phyloP scores from a whole-genome alignment of 352 stramenopile species.

The Globisporangium radiosum region DNA sequence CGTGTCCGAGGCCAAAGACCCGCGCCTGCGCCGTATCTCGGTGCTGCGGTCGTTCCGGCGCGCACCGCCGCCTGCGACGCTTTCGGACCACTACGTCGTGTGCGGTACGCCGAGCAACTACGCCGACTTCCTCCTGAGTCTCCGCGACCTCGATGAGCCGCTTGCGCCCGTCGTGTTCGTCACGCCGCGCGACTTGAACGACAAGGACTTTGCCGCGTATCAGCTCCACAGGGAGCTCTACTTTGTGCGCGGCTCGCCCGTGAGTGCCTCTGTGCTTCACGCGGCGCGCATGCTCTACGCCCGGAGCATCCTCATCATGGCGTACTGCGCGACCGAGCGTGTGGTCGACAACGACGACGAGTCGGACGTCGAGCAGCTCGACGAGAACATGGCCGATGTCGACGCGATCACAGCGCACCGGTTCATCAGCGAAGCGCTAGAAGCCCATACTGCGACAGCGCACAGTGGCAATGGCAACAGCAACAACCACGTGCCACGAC shows the following conservation, averaged over 20 bases:
- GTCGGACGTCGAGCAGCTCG: slow-evolving; percentile 25
- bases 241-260: slow-evolving; percentile 61
- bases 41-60: slow-evolving; percentile 29
- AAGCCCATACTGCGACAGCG: too few species aligned
- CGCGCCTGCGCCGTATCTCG: slow-evolving; percentile 24
- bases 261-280: slow-evolving; percentile 55
- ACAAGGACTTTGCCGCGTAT: slow-evolving; percentile 41
- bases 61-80: slow-evolving; percentile 19
- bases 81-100: slow-evolving; percentile 50
- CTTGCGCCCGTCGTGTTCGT: slow-evolving; percentile 44
- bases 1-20: background rate
- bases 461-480: slow-evolving; percentile 8
- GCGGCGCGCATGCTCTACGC: slow-evolving; percentile 46
- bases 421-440: slow-evolving; percentile 56
- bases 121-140: slow-evolving; percentile 37
- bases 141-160: slow-evolving; percentile 41
- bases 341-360: slow-evolving; percentile 15
- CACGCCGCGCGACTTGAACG: slow-evolving; percentile 35
- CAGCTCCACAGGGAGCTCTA: slow-evolving; percentile 44
- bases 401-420: slow-evolving; percentile 72
- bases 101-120: slow-evolving; percentile 67
- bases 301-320: slow-evolving; percentile 66
- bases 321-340: slow-evolving; percentile 35
- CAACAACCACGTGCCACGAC: slow-evolving; percentile 19
- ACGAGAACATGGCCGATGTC: slow-evolving; percentile 74